Percentiles rank a stretch among this genome's conserved stretches.
Conservation (phyloP, 352 stramenopile genomes). For the Globisporangium camurandrum region DNA sequence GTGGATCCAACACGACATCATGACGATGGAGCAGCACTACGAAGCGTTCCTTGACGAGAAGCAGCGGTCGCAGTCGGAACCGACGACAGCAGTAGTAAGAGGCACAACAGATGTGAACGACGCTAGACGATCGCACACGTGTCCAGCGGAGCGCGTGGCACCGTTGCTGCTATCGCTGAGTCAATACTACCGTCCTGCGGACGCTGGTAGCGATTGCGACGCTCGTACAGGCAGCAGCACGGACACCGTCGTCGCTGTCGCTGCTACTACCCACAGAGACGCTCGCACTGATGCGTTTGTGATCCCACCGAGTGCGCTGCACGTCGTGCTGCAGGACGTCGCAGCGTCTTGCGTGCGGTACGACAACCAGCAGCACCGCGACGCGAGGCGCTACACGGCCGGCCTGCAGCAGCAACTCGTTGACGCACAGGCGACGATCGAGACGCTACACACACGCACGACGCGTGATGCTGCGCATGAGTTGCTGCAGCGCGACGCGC, state of each 20-base stretch:
- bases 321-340: conserved; percentile 12
- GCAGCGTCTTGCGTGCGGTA: conserved; percentile 2
- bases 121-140: background rate
- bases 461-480: conserved; percentile 17
- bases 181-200: conserved; percentile 8
- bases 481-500: conserved; percentile 29
- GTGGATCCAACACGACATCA: conserved; percentile 37
- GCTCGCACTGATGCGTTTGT: conserved; percentile 8
- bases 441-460: background rate
- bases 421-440: conserved; percentile 1
- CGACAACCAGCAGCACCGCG: background rate
- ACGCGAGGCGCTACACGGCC: background rate
- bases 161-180: conserved; percentile 3
- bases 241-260: background rate
- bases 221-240: background rate
- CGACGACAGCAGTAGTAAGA: conserved; percentile 8
- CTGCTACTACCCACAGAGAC: background rate
- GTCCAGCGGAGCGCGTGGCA: background rate
- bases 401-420: conserved; percentile 1
- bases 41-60: conserved; percentile 32
- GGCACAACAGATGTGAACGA: background rate
- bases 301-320: conserved; percentile 14
- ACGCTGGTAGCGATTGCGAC: too few species aligned
- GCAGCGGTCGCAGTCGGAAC: conserved; percentile 11
- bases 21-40: conserved; percentile 33